A percentile compares a stretch with the other conserved stretches of the same genome.
Conservation (phyloP, 495 filamentous ascomycete genomes). For the Neurospora sp. region DNA sequence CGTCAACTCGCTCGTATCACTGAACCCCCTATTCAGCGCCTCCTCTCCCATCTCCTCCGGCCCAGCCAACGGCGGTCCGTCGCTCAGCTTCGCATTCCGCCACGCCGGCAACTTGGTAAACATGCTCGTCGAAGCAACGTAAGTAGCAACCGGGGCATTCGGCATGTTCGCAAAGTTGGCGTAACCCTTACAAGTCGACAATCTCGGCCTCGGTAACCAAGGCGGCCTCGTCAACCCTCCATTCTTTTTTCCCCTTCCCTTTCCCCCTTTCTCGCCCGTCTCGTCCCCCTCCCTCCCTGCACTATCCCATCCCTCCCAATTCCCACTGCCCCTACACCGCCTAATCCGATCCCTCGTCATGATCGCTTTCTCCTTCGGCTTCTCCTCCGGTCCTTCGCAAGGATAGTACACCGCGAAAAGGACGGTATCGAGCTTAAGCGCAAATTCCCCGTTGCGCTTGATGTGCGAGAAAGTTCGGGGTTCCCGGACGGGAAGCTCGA, state of each 20-base stretch:
- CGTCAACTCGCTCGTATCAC: neutral
- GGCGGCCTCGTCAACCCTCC: slow-evolving; percentile 9
- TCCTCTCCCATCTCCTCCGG: slow-evolving; percentile 23
- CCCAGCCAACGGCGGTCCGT: slow-evolving; percentile 9
- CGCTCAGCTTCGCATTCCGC: slow-evolving; percentile 35
- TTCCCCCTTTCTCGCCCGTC: neutral
- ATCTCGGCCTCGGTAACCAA: slow-evolving; percentile 44
- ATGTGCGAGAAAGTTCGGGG: slow-evolving; percentile 32
- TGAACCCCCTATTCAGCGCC: neutral
- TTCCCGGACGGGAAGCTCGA: slow-evolving; percentile 49
- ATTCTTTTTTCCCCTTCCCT: neutral
- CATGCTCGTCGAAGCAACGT: slow-evolving; percentile 39
- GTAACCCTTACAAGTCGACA: slow-evolving; percentile 39
- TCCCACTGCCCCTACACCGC: neutral
- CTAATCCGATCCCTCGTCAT: neutral
- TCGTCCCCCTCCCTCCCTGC: neutral
- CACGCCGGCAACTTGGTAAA: slow-evolving; percentile 49
- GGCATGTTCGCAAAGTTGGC: slow-evolving; percentile 41
- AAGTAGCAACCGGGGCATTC: slow-evolving; percentile 28
- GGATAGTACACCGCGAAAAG: slow-evolving; percentile 61
- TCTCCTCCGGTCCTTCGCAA: slow-evolving; percentile 19
- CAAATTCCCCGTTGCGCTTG: slow-evolving; percentile 28
- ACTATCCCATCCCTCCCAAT: neutral
- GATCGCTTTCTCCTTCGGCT: neutral
- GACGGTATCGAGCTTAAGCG: slow-evolving; percentile 45